Evolutionary conservation across 768 basidiomycete species (phyloP).

Genomic region (Collybia mongolica): DNA sequence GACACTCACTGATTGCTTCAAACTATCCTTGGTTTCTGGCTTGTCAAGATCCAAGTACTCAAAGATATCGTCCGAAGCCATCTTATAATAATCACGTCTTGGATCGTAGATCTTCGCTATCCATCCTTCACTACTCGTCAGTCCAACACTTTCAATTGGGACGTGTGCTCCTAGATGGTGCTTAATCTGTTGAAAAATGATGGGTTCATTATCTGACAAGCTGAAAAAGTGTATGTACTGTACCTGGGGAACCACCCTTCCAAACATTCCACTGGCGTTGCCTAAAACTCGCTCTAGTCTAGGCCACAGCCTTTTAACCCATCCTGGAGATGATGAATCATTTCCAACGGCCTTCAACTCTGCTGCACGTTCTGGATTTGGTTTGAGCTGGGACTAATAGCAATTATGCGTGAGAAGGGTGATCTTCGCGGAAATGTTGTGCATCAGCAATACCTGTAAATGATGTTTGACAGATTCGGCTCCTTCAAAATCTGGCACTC

Average conservation of each 20-base stretch:
- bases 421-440: neutral
- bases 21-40: slow-evolving; percentile 5
- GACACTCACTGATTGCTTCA: neutral
- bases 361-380: slow-evolving; percentile 4
- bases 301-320: slow-evolving; percentile 8
- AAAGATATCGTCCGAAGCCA: slow-evolving; percentile 6
- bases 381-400: slow-evolving; percentile 3
- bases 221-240: neutral
- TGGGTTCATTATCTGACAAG: neutral
- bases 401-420: neutral
- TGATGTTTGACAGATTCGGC: neutral
- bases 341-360: slow-evolving; percentile 4
- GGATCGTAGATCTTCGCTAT: slow-evolving; percentile 3
- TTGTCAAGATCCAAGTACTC: slow-evolving; percentile 6
- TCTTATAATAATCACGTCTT: slow-evolving; percentile 4
- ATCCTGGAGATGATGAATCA: slow-evolving; percentile 1
- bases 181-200: neutral
- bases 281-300: slow-evolving; percentile 1
- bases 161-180: slow-evolving; percentile 4
- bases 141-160: slow-evolving; percentile 1
- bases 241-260: slow-evolving; percentile 5
- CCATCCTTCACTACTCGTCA: slow-evolving; percentile 5
- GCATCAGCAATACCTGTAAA: slow-evolving; percentile 2
- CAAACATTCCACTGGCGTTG: slow-evolving; percentile 6
- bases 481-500: slow-evolving; percentile 4